Evolutionary conservation across 441 rosid species (phyloP).

Genomic region (Biscutella laevigata): DNA sequence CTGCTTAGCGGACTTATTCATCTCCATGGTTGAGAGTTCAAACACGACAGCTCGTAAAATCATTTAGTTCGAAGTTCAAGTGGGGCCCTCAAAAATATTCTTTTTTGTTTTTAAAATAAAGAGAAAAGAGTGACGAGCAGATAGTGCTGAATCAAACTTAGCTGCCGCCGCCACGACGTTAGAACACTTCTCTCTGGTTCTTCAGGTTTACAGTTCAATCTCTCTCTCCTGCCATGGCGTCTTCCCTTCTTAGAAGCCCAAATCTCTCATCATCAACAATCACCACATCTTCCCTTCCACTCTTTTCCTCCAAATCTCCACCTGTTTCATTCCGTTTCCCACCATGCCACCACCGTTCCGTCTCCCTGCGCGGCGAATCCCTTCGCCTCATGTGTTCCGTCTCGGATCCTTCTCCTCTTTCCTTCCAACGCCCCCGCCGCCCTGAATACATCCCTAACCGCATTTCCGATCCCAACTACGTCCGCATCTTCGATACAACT

Average conservation of each 20-base stretch:
- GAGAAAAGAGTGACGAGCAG: too few relatives aligned
- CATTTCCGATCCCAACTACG: conserved; percentile 60
- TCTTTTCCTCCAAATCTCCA: background rate
- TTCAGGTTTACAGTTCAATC: too few relatives aligned
- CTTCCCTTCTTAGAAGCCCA: conserved; percentile 16
- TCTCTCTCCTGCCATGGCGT: conserved; percentile 17
- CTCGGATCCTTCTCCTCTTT: conserved; percentile 19
- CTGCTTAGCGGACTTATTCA: too few relatives aligned
- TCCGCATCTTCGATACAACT: conserved; percentile 83
- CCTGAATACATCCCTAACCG: conserved; percentile 61
- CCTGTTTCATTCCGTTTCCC: conserved; percentile 8
- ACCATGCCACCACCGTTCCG: background rate
- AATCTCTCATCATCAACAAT: conserved; percentile 11
- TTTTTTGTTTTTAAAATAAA: too few relatives aligned
- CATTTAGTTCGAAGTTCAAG: too few relatives aligned
- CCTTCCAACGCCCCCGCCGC: conserved; percentile 24
- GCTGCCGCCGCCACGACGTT: conserved; percentile 12
- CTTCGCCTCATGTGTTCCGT: conserved; percentile 12
- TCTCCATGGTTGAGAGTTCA: too few relatives aligned
- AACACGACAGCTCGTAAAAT: too few relatives aligned
- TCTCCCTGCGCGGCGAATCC: conserved; percentile 3
- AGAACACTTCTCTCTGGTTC: background rate
- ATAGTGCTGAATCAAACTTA: background rate
- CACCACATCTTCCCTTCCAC: background rate
- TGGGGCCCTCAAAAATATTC: too few relatives aligned